Base-by-base conservation (phyloP, 805 yeast species). In the Grigorovia humatica region DNA sequence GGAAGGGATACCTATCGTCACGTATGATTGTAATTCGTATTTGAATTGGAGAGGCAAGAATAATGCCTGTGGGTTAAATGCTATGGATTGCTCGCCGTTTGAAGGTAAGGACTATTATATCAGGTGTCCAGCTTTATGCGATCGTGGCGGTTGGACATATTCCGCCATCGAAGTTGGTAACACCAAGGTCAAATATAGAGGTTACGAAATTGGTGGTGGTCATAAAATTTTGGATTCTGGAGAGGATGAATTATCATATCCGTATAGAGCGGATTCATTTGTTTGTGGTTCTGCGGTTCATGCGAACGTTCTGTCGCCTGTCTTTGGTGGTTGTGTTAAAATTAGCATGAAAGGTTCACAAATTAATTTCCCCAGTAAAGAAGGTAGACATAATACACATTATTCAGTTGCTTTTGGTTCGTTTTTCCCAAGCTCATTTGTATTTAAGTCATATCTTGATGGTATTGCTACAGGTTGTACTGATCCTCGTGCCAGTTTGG, bases 251-350 rank as follows among this genome's bases (percentile, higher is more conserved):
- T 54, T 82, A 9, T 70, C 87, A 0, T 59, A 69, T 27, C 89
- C 90, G 0, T 90, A 88, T 62, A 73, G 98, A 56, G 90, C 88
- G 0, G 98, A 90, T 68, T 87, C 96, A 1, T 89, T 74, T 59
- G 83, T 91, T 0, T 90, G 98, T 65, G 91, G 89, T 0, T 85
- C 96, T 2, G 97, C 93, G 0, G 79, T 86, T 4, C 96, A 90
- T 66, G 81, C 90, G 1, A 96, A 96, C 1, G 66, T 82, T 0
- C 70, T 89, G 0, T 83, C 93, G 0, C 83, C 91, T 13, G 61
- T 74, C 29, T 71, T 70, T 52, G 98, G 98, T 1, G 96, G 96
- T 0, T 84, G 91, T 63, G 89, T 86, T 0, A 72, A 76, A 48
- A 57, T 85, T 17, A 69, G 80, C 1, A 82, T 79, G 64, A 61